Evolutionary conservation across 176 grass and related monocot genomes (phyloP).

Genomic region (Saccharum spontaneum): DNA sequence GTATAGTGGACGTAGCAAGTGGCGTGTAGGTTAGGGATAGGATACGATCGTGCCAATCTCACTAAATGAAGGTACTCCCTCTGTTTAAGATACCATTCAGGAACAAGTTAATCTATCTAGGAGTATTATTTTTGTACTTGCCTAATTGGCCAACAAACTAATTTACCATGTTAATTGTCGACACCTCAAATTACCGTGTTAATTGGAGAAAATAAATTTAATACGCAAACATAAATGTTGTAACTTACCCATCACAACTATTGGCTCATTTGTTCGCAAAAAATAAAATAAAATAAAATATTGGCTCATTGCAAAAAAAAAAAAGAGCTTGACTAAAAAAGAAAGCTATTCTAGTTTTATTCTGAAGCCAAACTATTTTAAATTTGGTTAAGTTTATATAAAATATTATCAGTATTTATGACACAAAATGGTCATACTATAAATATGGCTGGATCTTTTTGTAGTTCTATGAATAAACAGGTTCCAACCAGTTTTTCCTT

Average conservation of each 20-base stretch:
- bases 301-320: neutral
- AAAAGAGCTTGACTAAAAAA: no score
- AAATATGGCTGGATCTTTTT: no score
- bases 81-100: no score
- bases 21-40: neutral
- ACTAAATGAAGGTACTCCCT: neutral
- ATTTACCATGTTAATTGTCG: neutral
- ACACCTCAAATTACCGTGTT: neutral
- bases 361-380: neutral
- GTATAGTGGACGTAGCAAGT: constrained; percentile 20
- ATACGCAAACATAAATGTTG: neutral
- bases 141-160: neutral
- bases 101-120: neutral
- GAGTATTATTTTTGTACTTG: neutral
- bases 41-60: neutral
- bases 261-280: neutral
- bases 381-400: no score
- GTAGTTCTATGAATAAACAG: no score
- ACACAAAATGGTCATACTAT: no score
- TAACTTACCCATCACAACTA: neutral
- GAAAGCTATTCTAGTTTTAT: neutral
- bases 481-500: neutral
- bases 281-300: no score
- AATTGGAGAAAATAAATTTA: neutral
- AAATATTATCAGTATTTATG: no score